Evolutionary conservation across 345 rosid species (phyloP).

Genomic region (Turritis glabra): DNA sequence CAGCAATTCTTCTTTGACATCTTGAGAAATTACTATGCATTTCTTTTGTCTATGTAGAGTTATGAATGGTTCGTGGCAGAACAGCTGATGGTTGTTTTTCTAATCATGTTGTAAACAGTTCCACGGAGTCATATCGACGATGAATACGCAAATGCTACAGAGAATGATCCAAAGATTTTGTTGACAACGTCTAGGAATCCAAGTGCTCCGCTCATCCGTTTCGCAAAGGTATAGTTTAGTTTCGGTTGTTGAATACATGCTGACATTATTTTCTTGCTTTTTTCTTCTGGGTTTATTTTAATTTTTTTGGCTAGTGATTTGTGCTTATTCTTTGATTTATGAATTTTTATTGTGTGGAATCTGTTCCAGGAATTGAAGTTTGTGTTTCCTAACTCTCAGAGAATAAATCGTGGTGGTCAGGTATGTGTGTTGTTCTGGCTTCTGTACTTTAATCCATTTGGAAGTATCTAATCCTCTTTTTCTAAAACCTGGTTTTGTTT

Average conservation of each 20-base stretch:
- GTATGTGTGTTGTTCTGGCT: constrained; percentile 41
- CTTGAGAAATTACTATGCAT: not conserved
- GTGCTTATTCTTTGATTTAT: not conserved
- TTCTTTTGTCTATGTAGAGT: not conserved
- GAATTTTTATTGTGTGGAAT: constrained; percentile 7
- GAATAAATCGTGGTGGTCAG: constrained; percentile 88
- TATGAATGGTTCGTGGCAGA: not conserved
- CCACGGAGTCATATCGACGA: constrained; percentile 82
- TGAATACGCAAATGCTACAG: constrained; percentile 77
- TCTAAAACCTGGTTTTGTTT: not conserved
- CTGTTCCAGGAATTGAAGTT: constrained; percentile 70
- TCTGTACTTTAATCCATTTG: not conserved
- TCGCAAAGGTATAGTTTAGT: constrained; percentile 59
- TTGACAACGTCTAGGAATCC: constrained; percentile 88
- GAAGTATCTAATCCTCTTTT: not conserved
- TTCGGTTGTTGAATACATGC: not conserved
- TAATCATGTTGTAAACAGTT: constrained; percentile 44
- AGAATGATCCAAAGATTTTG: constrained; percentile 74
- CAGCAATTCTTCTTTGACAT: not conserved
- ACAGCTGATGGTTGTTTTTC: constrained; percentile 4
- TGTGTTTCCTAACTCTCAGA: constrained; percentile 77
- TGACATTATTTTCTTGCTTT: not conserved
- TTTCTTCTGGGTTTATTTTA: not conserved
- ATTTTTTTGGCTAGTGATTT: not conserved
- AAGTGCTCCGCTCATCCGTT: constrained; percentile 76